Evolutionary conservation across 495 filamentous ascomycete species (phyloP).

Genomic region (Tuber brumale): DNA sequence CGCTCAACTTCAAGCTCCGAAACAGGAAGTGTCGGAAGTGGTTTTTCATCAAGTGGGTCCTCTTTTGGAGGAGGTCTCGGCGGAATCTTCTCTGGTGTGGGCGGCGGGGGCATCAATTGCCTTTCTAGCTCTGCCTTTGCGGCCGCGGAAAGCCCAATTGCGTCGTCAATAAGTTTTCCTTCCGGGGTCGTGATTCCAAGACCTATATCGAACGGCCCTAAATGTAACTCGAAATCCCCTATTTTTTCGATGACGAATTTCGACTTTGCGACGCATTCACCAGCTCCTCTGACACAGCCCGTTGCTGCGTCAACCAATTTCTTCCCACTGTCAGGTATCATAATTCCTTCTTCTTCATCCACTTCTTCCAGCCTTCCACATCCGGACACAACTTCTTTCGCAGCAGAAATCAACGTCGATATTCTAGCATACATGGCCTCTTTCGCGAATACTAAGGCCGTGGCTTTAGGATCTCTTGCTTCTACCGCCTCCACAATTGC

Average conservation of each 20-base stretch:
- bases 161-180: slow-evolving; percentile 13
- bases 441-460: slow-evolving; percentile 60
- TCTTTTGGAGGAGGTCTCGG: slow-evolving; percentile 40
- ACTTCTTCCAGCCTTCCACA: slow-evolving; percentile 51
- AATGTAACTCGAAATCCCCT: slow-evolving; percentile 85
- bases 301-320: slow-evolving; percentile 75
- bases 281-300: slow-evolving; percentile 79
- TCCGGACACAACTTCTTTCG: slow-evolving; percentile 66
- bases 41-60: slow-evolving; percentile 27
- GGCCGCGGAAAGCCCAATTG: slow-evolving; percentile 14
- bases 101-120: slow-evolving; percentile 40
- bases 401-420: slow-evolving; percentile 68
- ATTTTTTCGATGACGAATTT: slow-evolving; percentile 79
- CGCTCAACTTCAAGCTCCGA: background rate
- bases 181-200: slow-evolving; percentile 30
- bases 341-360: slow-evolving; percentile 47
- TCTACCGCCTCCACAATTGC: slow-evolving; percentile 76
- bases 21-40: slow-evolving; percentile 25
- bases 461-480: slow-evolving; percentile 63
- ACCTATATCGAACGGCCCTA: slow-evolving; percentile 21
- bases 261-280: slow-evolving; percentile 81
- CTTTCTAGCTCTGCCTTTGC: slow-evolving; percentile 31
- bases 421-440: slow-evolving; percentile 75
- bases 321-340: slow-evolving; percentile 73
- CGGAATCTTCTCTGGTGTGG: slow-evolving; percentile 39